Percentiles rank a stretch among this genome's conserved stretches.
Evolutionary conservation across 495 filamentous ascomycete genomes (phyloP).

Genomic region (Hypoxylon rickii): DNA sequence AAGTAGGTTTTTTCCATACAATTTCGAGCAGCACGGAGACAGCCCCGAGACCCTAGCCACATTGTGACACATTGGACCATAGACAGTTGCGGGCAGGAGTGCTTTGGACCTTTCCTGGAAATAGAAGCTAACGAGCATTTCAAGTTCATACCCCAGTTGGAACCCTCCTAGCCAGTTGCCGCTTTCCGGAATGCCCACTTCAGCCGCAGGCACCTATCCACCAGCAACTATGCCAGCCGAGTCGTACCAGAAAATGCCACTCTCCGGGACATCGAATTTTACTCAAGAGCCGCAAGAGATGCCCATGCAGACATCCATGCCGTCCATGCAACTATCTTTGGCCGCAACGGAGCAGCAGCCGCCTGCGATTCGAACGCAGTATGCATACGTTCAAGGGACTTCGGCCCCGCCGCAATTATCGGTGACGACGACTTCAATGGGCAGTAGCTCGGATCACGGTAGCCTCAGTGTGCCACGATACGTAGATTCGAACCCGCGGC

Average conservation of each 20-base stretch:
- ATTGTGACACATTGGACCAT: not conserved
- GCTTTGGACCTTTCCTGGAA: slow-evolving; percentile 2
- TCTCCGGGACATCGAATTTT: slow-evolving; percentile 47
- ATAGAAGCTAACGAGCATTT: slow-evolving; percentile 18
- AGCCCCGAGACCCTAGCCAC: not conserved
- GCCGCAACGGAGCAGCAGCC: slow-evolving; percentile 46
- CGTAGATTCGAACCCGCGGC: slow-evolving; percentile 58
- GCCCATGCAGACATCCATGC: slow-evolving; percentile 54
- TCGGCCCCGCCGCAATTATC: slow-evolving; percentile 50
- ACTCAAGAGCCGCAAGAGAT: slow-evolving; percentile 55
- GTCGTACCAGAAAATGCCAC: slow-evolving; percentile 53
- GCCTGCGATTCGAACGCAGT: slow-evolving; percentile 52
- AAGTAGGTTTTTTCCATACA: slow-evolving; percentile 46
- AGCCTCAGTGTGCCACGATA: slow-evolving; percentile 52
- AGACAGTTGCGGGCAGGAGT: not conserved
- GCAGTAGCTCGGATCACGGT: slow-evolving; percentile 40
- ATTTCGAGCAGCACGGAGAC: not conserved
- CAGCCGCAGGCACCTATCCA: slow-evolving; percentile 47
- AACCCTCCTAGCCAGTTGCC: slow-evolving; percentile 45
- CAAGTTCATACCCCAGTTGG: slow-evolving; percentile 48
- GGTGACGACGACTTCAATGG: slow-evolving; percentile 44
- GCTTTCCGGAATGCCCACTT: slow-evolving; percentile 46
- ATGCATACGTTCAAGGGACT: slow-evolving; percentile 51
- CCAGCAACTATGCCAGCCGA: slow-evolving; percentile 48
- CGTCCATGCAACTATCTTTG: slow-evolving; percentile 53